These are phyloP conservation scores for Sporisorium iseilematis-ciliati DNA, from an alignment of 1,284 basidiomycete species.

Conservation along the genomic window DNA sequence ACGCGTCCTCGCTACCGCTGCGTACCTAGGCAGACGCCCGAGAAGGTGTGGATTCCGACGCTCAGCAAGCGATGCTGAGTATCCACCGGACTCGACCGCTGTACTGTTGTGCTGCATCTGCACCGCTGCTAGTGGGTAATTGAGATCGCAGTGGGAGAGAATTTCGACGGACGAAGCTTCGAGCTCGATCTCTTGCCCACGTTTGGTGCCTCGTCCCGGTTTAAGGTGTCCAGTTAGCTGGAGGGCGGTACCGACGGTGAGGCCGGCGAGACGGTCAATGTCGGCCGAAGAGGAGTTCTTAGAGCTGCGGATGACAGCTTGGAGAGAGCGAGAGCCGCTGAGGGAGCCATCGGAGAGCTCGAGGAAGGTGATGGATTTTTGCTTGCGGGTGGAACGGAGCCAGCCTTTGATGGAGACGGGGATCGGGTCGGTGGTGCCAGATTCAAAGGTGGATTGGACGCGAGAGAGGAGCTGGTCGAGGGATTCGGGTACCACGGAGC, in stretches of 20 bases:
- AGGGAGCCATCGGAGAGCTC: slow-evolving; percentile 63
- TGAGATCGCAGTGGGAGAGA: slow-evolving; percentile 48
- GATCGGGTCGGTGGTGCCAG: slow-evolving; percentile 8
- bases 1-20: slow-evolving; percentile 45
- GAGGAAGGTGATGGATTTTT: slow-evolving; percentile 63
- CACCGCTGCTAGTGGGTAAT: slow-evolving; percentile 34
- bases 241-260: slow-evolving; percentile 58
- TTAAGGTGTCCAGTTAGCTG: slow-evolving; percentile 42
- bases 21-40: slow-evolving; percentile 38
- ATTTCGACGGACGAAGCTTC: slow-evolving; percentile 31
- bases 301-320: slow-evolving; percentile 53
- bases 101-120: slow-evolving; percentile 35
- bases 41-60: slow-evolving; percentile 58
- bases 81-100: slow-evolving; percentile 14
- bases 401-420: slow-evolving; percentile 45
- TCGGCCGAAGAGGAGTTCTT: slow-evolving; percentile 16
- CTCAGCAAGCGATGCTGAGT: slow-evolving; percentile 33
- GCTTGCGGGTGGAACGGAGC: slow-evolving; percentile 56
- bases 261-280: slow-evolving; percentile 28
- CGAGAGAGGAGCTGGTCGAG: slow-evolving; percentile 23
- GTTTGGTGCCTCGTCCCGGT: slow-evolving; percentile 42
- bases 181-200: slow-evolving; percentile 58
- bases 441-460: slow-evolving; percentile 6
- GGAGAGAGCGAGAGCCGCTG: slow-evolving; percentile 49
- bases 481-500: slow-evolving; percentile 24